Evolutionary conservation across 2,329 filamentous ascomycete species (phyloP).

Genomic region (Arthrobotrys iridis): DNA sequence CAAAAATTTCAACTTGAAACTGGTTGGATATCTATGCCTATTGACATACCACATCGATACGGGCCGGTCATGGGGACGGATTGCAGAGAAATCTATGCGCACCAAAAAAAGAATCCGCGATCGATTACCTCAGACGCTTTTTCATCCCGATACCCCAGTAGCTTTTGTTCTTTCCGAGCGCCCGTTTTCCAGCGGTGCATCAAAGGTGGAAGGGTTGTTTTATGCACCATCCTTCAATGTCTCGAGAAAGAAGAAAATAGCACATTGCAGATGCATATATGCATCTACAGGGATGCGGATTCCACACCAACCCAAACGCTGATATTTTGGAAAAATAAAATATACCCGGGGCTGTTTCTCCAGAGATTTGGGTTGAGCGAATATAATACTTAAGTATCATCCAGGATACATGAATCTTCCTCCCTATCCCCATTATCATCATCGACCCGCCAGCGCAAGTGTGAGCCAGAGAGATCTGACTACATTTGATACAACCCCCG

Average conservation of each 20-base stretch:
- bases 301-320: constrained; percentile 45
- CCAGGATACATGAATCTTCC: constrained; percentile 10
- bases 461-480: constrained; percentile 41
- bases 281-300: constrained; percentile 51
- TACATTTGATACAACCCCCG: constrained; percentile 44
- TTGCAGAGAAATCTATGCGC: constrained; percentile 23
- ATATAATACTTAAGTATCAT: constrained; percentile 53
- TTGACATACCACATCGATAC: constrained; percentile 36
- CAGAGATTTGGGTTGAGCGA: constrained; percentile 30
- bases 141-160: constrained; percentile 7
- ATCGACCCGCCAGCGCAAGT: constrained; percentile 48
- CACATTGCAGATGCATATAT: constrained; percentile 35
- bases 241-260: constrained; percentile 28
- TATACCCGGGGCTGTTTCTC: constrained; percentile 13
- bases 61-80: constrained; percentile 6
- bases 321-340: constrained; percentile 45
- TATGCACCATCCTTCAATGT: constrained; percentile 44
- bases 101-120: constrained; percentile 51
- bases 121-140: constrained; percentile 39
- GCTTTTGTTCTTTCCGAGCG: constrained; percentile 40
- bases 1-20: constrained; percentile 53
- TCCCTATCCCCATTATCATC: constrained; percentile 29
- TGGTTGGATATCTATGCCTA: constrained; percentile 41
- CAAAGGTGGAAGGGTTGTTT: constrained; percentile 32
- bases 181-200: constrained; percentile 47